Base-by-base conservation (phyloP, 345 rosid genomes). In the Eucalyptus coolabah region DNA sequence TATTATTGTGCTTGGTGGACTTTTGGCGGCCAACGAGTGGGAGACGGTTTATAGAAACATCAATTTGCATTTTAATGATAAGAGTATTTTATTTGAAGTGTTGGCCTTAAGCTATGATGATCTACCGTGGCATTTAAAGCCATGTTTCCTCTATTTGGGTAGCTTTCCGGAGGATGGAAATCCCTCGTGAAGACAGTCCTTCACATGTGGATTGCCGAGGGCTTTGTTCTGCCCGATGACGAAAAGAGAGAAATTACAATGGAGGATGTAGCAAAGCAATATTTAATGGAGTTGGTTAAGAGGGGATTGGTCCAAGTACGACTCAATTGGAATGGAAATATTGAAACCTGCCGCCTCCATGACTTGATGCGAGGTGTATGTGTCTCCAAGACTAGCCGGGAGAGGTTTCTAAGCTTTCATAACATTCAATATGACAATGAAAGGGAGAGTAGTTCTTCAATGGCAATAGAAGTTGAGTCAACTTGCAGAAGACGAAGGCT, bases 191-290 rank as follows among this genome's bases (percentile, higher is more conserved):
- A 89, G 69, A 92, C 91, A 47, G 72, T 95, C 77, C 86, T 94
- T 65, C 89, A 77, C 50, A 90, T 93, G 89, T 95, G 94, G 96
- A 88, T 92, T 28, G 94, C 94, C 11, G 94, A 94, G 87, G 96
- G 96, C 42, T 77, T 95, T 63, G 87, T 94, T 50, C 26, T 13
- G 42, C 47, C 47, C 9, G 10, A 51, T 21, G 80, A 60, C 5
- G 21, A 24, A 50, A 87, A 72, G 26, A 88, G 90, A 47, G 91
- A 89, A 50, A 54, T 23, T 56, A 81, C 11, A 4, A n/a, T 89
- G 82, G 93, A 89, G 63, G 93, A 94, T 88, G 88, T 89, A 8
- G 93, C 92, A 4, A 89, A 92, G 47, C 51, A 50, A 50, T 50
- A 50, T 50, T 50, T 50, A 5, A 50, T 50, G 51, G 51, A 50